Evolutionary conservation across 768 basidiomycete genomes (phyloP).

Genomic region (Panaeolus cyanescens): DNA sequence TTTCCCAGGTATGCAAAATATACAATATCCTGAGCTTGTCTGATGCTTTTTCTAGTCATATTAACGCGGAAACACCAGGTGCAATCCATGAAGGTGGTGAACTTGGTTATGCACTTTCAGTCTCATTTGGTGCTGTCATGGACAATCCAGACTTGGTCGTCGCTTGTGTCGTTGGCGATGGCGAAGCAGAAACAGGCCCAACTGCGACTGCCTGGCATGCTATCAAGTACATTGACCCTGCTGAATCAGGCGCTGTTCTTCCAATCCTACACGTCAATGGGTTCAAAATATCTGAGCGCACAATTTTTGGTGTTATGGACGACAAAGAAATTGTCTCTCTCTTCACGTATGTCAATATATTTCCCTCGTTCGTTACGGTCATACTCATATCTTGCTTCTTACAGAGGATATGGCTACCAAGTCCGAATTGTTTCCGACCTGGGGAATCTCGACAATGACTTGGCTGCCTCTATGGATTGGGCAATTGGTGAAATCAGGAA

Average conservation of each 20-base stretch:
- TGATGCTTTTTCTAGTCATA: conserved; percentile 43
- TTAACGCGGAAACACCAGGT: conserved; percentile 86
- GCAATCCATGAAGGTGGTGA: conserved; percentile 92
- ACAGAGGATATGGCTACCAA: conserved; percentile 86
- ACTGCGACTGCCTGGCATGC: conserved; percentile 84
- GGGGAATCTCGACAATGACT: conserved; percentile 68
- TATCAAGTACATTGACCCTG: conserved; percentile 89
- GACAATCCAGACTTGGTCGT: conserved; percentile 87
- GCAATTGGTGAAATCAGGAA: conserved; percentile 69
- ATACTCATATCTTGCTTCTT: conserved; percentile 8
- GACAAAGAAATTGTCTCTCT: conserved; percentile 76
- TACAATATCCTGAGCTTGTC: conserved; percentile 5
- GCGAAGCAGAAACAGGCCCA: conserved; percentile 82
- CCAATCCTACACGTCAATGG: conserved; percentile 89
- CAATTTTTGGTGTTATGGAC: conserved; percentile 90
- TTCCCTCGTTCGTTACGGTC: not conserved
- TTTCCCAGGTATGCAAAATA: conserved; percentile 65
- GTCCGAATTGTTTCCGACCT: conserved; percentile 77
- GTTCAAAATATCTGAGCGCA: conserved; percentile 90
- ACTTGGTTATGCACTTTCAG: conserved; percentile 85
- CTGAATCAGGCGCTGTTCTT: conserved; percentile 88
- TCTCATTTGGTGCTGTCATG: conserved; percentile 88
- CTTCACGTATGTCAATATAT: conserved; percentile 56
- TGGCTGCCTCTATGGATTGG: conserved; percentile 85
- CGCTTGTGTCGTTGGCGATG: conserved; percentile 84